These are phyloP conservation scores for Suhomyces pyralidae DNA, from an alignment of 805 yeast species.

Conservation along the genomic window DNA sequence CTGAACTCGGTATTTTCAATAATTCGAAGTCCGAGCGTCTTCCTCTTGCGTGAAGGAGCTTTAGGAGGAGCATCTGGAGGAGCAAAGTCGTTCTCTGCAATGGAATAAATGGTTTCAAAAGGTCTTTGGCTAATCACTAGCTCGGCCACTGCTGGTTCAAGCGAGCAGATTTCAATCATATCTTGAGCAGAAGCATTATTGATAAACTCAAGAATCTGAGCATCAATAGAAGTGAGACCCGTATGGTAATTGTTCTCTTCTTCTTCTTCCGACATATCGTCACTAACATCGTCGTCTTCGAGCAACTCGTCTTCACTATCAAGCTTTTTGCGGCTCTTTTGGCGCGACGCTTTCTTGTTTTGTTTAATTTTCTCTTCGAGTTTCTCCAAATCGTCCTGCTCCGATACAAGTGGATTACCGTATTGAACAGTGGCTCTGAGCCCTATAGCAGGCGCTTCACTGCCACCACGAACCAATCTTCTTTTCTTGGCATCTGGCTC, in stretches of 20 bases:
- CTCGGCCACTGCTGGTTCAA: slow-evolving; percentile 64
- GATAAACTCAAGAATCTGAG: slow-evolving; percentile 68
- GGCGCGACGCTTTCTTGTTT: slow-evolving; percentile 22
- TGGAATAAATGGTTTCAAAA: slow-evolving; percentile 53
- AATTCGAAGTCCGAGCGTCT: slow-evolving; percentile 67
- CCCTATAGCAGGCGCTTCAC: neutral
- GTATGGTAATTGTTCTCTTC: slow-evolving; percentile 29
- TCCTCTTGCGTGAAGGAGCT: slow-evolving; percentile 27
- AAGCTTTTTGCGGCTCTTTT: slow-evolving; percentile 7
- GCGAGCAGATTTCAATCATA: slow-evolving; percentile 74
- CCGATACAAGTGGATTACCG: neutral
- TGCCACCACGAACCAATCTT: slow-evolving; percentile 33
- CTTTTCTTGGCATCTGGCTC: slow-evolving; percentile 28
- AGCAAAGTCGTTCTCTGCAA: slow-evolving; percentile 56
- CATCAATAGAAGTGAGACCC: slow-evolving; percentile 53
- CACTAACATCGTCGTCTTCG: slow-evolving; percentile 45
- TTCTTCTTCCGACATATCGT: slow-evolving; percentile 48
- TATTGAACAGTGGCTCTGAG: neutral
- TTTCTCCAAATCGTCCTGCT: slow-evolving; percentile 34
- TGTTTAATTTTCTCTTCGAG: slow-evolving; percentile 39
- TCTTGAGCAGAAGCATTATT: slow-evolving; percentile 76
- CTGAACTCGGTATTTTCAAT: slow-evolving; percentile 68
- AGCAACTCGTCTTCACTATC: slow-evolving; percentile 36
- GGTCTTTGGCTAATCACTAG: slow-evolving; percentile 69
- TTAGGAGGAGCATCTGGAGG: slow-evolving; percentile 29